These are phyloP conservation scores for Talaromyces marneffei DNA, from an alignment of 2,329 filamentous ascomycete species.

Conservation along the genomic window DNA sequence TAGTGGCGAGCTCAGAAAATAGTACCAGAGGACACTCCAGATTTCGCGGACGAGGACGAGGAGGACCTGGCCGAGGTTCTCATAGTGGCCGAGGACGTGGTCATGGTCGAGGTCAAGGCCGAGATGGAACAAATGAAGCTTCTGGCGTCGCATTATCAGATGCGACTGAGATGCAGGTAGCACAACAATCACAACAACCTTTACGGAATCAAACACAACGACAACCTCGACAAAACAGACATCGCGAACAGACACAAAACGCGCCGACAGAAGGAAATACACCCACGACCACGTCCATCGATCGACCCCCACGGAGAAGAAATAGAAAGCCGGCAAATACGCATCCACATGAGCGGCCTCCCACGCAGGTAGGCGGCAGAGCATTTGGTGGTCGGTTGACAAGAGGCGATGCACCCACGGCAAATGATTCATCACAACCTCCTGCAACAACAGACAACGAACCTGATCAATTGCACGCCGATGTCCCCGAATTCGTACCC, in stretches of 20 bases:
- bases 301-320: neutral
- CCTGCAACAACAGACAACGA: neutral
- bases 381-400: constrained; percentile 12
- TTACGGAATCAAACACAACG: neutral
- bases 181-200: neutral
- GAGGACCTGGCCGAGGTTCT: constrained; percentile 17
- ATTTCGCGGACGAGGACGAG: constrained; percentile 11
- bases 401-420: neutral
- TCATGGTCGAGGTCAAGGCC: constrained; percentile 3
- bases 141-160: neutral
- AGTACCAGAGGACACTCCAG: constrained; percentile 7
- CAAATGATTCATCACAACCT: neutral
- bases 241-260: constrained; percentile 1
- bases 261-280: neutral
- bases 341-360: neutral
- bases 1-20: neutral
- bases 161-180: neutral
- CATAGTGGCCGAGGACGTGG: constrained; percentile 6
- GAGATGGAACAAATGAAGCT: neutral
- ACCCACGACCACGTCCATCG: neutral
- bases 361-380: constrained; percentile 8
- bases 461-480: constrained; percentile 25
- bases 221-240: neutral
- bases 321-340: neutral
- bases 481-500: constrained; percentile 42